Evolutionary conservation across 2,329 filamentous ascomycete genomes (phyloP).

Genomic region (Ilyonectria mors-panacis): DNA sequence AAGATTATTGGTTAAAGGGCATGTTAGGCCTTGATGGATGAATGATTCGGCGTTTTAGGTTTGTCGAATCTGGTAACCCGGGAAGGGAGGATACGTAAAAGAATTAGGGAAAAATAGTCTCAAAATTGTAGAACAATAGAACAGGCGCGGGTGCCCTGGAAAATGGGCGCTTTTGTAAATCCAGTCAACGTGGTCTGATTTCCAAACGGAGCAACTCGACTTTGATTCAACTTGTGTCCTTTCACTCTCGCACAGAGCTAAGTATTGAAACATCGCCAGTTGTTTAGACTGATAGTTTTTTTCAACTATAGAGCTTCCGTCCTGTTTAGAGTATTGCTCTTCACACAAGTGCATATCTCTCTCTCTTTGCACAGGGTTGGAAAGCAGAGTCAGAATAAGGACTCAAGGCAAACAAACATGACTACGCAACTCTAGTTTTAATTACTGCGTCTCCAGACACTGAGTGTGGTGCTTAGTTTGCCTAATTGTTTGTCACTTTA

Average conservation of each 20-base stretch:
- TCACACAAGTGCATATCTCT: too few species aligned
- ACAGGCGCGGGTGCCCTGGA: neutral
- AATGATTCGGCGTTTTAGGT: slow-evolving; percentile 14
- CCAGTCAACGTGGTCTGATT: neutral
- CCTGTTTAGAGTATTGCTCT: too few species aligned
- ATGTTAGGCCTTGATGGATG: neutral
- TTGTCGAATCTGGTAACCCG: slow-evolving; percentile 5
- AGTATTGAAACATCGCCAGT: neutral
- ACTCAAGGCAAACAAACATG: too few species aligned
- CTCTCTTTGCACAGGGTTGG: too few species aligned
- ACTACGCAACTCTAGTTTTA: too few species aligned
- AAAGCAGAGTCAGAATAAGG: too few species aligned
- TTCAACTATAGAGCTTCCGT: too few species aligned
- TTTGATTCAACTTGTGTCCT: neutral
- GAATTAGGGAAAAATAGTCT: neutral
- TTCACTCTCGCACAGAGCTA: neutral
- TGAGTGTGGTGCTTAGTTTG: too few species aligned
- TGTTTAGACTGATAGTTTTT: too few species aligned
- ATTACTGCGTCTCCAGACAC: too few species aligned
- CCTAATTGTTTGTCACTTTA: too few species aligned
- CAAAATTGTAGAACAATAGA: slow-evolving; percentile 5
- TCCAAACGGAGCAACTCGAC: neutral
- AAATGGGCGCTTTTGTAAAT: neutral
- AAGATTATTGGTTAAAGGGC: slow-evolving; percentile 51
- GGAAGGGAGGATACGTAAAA: neutral